Evolutionary conservation across 352 stramenopile species (phyloP).

Genomic region (Phytophthora constricta): DNA sequence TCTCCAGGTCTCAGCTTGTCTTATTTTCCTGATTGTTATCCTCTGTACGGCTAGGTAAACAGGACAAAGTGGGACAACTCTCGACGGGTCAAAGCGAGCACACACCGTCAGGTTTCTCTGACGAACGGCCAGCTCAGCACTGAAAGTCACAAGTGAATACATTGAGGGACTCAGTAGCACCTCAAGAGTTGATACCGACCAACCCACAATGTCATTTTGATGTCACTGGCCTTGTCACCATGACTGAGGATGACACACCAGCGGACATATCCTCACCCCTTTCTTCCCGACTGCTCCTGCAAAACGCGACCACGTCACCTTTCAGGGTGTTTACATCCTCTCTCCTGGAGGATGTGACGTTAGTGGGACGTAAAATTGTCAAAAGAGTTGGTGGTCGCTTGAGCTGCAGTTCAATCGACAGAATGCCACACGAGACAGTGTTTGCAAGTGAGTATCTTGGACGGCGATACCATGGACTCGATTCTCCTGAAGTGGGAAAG

Average conservation of each 20-base stretch:
- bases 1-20: slow-evolving; percentile 28
- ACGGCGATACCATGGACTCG: too few relatives aligned
- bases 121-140: slow-evolving; percentile 2
- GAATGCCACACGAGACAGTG: too few relatives aligned
- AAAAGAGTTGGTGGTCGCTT: slow-evolving; percentile 40
- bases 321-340: neutral
- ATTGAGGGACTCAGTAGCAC: slow-evolving; percentile 53
- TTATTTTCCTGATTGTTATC: slow-evolving; percentile 1
- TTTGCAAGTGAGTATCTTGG: too few relatives aligned
- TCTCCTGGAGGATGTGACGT: too few relatives aligned
- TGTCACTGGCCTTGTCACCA: neutral
- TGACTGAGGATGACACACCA: slow-evolving; percentile 20
- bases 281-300: slow-evolving; percentile 37
- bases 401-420: slow-evolving; percentile 35
- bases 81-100: slow-evolving; percentile 49
- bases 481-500: too few relatives aligned
- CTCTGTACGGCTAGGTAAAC: neutral
- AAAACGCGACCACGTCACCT: neutral
- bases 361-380: slow-evolving; percentile 30
- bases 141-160: slow-evolving; percentile 43
- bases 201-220: neutral
- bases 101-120: slow-evolving; percentile 42
- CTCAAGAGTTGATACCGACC: slow-evolving; percentile 24
- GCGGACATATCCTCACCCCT: too few relatives aligned
- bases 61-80: slow-evolving; percentile 21